Percentiles rank a stretch among this genome's conserved stretches.
These are phyloP conservation scores for Carex parvula DNA, from an alignment of 176 grass and related monocot genomes.

Conservation along the genomic window DNA sequence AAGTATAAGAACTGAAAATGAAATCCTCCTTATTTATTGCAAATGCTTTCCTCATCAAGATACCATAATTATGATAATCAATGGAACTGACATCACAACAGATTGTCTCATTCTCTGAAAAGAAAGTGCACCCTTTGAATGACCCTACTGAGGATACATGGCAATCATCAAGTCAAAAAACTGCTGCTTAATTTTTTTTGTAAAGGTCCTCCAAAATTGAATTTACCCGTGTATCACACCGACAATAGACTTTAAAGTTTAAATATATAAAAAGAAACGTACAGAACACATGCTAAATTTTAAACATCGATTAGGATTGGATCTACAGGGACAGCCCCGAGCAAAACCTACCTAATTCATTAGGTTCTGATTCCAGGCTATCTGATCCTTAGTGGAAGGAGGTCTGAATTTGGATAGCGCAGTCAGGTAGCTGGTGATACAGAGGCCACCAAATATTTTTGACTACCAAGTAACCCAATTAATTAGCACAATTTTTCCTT, in stretches of 20 bases:
- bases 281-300: background rate
- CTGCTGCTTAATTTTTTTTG: background rate
- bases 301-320: background rate
- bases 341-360: background rate
- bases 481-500: background rate
- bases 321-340: background rate
- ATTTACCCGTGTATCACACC: background rate
- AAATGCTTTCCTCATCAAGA: background rate
- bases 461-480: background rate
- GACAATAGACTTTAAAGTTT: background rate
- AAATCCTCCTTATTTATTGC: slow-evolving; percentile 6
- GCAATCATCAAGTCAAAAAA: background rate
- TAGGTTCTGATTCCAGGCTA: background rate
- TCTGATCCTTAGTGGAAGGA: background rate
- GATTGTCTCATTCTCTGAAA: background rate
- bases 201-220: background rate
- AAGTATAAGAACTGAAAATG: slow-evolving; percentile 2
- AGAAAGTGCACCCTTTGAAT: background rate
- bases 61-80: background rate
- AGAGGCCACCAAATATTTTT: background rate
- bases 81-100: slow-evolving; percentile 17
- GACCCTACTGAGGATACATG: background rate
- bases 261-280: background rate
- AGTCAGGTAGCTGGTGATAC: background rate
- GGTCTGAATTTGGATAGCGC: background rate